Base-by-base conservation (phyloP, 139 green algal genomes). In the Pseudopediastrum boryanum region DNA sequence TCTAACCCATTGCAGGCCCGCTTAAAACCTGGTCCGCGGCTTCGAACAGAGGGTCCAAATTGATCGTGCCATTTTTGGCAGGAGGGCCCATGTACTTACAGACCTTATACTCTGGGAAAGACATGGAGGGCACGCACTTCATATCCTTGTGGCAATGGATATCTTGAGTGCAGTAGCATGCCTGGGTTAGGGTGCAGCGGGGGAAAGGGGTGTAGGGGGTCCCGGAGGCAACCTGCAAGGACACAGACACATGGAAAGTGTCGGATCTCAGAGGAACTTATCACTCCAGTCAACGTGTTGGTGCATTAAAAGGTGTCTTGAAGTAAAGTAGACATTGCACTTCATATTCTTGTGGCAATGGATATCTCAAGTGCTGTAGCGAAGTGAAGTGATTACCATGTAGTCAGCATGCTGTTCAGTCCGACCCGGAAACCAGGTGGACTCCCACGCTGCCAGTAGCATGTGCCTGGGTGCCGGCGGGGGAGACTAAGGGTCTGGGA, bases 21-120 rank as follows among this genome's bases (percentile, higher is more conserved):
- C n/a, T n/a, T n/a, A n/a, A n/a, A n/a, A n/a, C n/a, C n/a, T n/a
- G n/a, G n/a, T n/a, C n/a, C n/a, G n/a, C n/a, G n/a, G n/a, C n/a
- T n/a, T n/a, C n/a, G n/a, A n/a, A n/a, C n/a, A n/a, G n/a, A n/a
- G n/a, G n/a, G n/a, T n/a, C n/a, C n/a, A n/a, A n/a, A n/a, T n/a
- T n/a, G n/a, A n/a, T n/a, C n/a, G n/a, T n/a, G n/a, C n/a, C n/a
- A n/a, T n/a, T n/a, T n/a, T n/a, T n/a, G n/a, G n/a, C n/a, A n/a
- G n/a, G n/a, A n/a, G n/a, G n/a, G n/a, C n/a, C 65, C 68, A 44
- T 76, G 54, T 42, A 42, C 62, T 65, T 67, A 46, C 74, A 80
- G 3, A 71, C 58, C 61, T 54, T 80, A 13, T 56, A 80, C 25
- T 80, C 61, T 21, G 74, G 74, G 61, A 80, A 74, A 4, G 74